These are phyloP conservation scores for Fusarium torreyae DNA, from an alignment of 2,329 filamentous ascomycete species.

Conservation along the genomic window DNA sequence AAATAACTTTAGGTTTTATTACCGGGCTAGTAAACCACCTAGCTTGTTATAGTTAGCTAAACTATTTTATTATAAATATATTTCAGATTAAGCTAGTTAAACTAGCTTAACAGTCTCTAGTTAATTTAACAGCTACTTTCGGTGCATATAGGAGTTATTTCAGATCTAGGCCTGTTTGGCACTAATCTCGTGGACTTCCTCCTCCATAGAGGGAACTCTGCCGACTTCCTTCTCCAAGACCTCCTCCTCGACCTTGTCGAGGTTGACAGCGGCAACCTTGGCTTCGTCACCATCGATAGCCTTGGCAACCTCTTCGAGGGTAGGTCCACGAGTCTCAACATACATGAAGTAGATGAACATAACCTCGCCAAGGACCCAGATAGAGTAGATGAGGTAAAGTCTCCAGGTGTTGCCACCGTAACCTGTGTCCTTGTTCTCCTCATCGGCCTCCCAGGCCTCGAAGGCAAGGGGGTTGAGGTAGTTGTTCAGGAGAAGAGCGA, in stretches of 20 bases:
- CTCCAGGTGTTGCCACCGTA: conserved; percentile 73
- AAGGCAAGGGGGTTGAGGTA: conserved; percentile 53
- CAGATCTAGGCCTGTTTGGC: conserved; percentile 10
- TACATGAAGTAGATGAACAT: conserved; percentile 77
- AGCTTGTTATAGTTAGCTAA: too few relatives aligned
- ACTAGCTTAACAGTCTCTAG: too few relatives aligned
- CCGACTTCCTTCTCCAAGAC: conserved; percentile 12
- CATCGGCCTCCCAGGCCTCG: neutral
- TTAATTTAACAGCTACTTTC: too few relatives aligned
- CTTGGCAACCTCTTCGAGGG: conserved; percentile 72
- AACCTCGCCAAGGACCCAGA: conserved; percentile 73
- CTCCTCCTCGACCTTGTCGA: conserved; percentile 70
- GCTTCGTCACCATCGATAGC: conserved; percentile 78
- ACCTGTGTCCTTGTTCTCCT: conserved; percentile 56
- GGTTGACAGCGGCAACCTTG: conserved; percentile 66
- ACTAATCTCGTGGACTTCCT: conserved; percentile 15
- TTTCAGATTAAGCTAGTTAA: too few relatives aligned
- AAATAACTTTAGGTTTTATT: too few relatives aligned
- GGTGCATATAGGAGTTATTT: neutral
- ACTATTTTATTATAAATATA: too few relatives aligned
- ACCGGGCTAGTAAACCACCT: too few relatives aligned
- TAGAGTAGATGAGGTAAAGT: conserved; percentile 76
- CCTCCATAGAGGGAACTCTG: conserved; percentile 7
- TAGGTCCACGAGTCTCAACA: conserved; percentile 79
- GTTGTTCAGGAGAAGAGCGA: conserved; percentile 72